Evolutionary conservation across 768 basidiomycete genomes (phyloP), one percentile per base, ranked within the genome.

Genomic region (Sutorius australiensis): DNA sequence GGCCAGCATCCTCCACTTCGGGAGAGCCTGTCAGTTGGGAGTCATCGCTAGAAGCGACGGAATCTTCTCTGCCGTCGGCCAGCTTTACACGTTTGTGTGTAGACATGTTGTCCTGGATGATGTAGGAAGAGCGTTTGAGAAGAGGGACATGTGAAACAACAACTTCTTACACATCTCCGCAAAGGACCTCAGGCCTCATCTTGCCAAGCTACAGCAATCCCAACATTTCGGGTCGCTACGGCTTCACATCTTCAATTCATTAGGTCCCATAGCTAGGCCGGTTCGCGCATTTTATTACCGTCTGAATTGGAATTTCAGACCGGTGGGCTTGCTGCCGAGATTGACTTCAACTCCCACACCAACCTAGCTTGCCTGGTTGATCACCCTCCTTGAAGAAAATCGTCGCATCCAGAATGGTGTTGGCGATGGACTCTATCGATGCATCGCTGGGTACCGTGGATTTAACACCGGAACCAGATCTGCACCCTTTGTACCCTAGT

Each of bases 401-500:
- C n/a, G 14, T 44, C 11, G 33, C n/a, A 42, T 30, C 53, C 24
- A 24, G 36, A 57, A 55, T 44, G 34, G 16, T 36, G 28, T 24
- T 30, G 16, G 52, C 27, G 37, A 73, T 78, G 72, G 62, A 69
- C 21, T 61, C 69, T 38, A 34, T 57, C 28, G 38, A 33, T 32
- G 50, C 64, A 45, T 58, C 67, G 43, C 61, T 73, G 48, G 61
- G 55, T 32, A 56, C 66, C 54, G 65, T 83, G 59, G 82, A 89
- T 69, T 69, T 89, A 28, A 76, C 78, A 27, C 87, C 83, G 51
- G 87, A 86, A 67, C 89, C 89, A 56, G 91, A 93, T 70, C 74
- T 93, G 47, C 80, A 86, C 64, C 91, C 91, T 41, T 69, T 92
- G 39, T 81, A 91, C 64, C 91, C 91, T 27, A 84, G 83, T 33